Evolutionary conservation across 1,284 basidiomycete species (phyloP).

Genomic region (Fomitopsis palustris): DNA sequence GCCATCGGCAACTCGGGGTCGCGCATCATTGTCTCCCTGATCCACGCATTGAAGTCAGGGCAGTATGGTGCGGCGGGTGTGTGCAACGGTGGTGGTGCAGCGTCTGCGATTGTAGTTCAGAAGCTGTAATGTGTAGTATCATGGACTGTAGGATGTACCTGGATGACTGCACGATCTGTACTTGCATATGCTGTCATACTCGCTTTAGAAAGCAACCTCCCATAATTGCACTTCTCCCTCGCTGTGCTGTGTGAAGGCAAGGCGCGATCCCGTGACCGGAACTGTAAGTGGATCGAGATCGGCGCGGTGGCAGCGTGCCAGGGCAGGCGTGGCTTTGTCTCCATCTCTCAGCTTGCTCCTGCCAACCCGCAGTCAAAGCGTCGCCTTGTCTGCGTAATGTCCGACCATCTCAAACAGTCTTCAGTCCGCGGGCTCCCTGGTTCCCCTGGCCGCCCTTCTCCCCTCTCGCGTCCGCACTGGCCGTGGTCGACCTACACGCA

Average conservation of each 20-base stretch:
- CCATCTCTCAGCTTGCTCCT: background rate
- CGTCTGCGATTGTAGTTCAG: constrained; percentile 88
- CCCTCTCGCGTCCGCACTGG: constrained; percentile 54
- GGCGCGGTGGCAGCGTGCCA: background rate
- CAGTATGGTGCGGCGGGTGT: constrained; percentile 97
- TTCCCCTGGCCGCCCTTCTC: constrained; percentile 43
- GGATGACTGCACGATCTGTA: constrained; percentile 42
- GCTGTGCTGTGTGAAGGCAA: background rate
- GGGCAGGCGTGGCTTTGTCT: background rate
- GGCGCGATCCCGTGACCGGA: background rate
- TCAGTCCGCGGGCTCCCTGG: constrained; percentile 16
- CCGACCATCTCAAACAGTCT: constrained; percentile 6
- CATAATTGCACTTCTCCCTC: background rate
- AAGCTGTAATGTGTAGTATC: constrained; percentile 61
- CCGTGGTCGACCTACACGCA: constrained; percentile 47
- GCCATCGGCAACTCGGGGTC: constrained; percentile 96
- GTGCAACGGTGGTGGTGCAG: constrained; percentile 97
- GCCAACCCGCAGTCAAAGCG: background rate
- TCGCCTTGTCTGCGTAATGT: constrained; percentile 1
- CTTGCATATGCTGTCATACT: constrained; percentile 21
- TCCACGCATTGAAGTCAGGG: constrained; percentile 91
- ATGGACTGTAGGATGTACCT: background rate
- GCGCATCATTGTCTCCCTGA: constrained; percentile 92
- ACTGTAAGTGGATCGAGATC: background rate
- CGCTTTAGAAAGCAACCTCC: background rate